A percentile compares a stretch with the other conserved stretches of the same genome.
phyloP scores from a whole-genome alignment of 441 rosid species.

The Metrosideros polymorpha region DNA sequence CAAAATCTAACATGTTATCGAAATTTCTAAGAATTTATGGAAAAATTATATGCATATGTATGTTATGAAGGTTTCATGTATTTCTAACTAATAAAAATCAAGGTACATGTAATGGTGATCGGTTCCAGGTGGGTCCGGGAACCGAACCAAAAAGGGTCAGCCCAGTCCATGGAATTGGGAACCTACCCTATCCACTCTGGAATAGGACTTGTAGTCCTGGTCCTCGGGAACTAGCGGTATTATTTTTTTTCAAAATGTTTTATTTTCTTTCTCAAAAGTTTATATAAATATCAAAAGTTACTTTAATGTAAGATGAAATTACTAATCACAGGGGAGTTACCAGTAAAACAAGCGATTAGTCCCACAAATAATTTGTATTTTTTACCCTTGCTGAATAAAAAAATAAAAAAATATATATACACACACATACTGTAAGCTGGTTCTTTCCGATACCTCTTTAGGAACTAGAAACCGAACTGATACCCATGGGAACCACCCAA shows the following conservation, averaged over 20 bases:
- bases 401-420: background rate
- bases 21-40: background rate
- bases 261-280: background rate
- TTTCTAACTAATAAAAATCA: background rate
- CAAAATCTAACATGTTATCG: background rate
- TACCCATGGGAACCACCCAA: rapidly evolving
- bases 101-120: background rate
- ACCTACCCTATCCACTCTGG: rapidly evolving
- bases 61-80: background rate
- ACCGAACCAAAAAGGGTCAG: rapidly evolving
- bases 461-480: rapidly evolving
- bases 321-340: background rate
- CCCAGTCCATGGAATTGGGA: background rate
- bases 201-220: rapidly evolving
- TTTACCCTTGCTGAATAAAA: background rate
- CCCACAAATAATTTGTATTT: background rate
- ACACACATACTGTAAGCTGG: background rate
- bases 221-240: rapidly evolving
- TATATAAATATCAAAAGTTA: background rate
- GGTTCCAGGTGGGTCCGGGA: rapidly evolving
- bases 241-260: background rate
- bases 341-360: background rate
- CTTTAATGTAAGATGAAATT: background rate
- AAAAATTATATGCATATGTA: background rate
- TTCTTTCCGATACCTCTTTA: rapidly evolving